Evolutionary conservation across 306 rosid species (phyloP), one percentile per base, ranked within the genome.

Genomic region (Rosa multiflora): DNA sequence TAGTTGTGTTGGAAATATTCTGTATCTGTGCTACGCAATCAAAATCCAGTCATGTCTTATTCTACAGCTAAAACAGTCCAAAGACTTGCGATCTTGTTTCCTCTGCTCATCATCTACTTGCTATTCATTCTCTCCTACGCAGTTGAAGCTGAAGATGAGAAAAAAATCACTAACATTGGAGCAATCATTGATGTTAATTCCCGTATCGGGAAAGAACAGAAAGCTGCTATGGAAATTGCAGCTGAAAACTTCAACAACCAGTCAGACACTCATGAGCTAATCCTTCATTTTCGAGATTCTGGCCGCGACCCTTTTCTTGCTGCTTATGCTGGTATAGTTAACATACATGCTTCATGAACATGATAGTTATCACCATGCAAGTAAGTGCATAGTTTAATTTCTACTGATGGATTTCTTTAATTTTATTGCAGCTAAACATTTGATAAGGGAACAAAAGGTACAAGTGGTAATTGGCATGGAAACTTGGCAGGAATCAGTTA

Each of bases 151-250:
- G 37, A 32, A 32, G 29, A 66, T 44, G 73, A 55, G 14, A 78
- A 40, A 18, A 10, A 5, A 15, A 59, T 20, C 32, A 68, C 74
- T 14, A 86, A 59, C 66, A 67, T 87, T 37, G 92, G 86, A 53
- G 85, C 52, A 3, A 85, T 89, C 73, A 72, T 87, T 37, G 87
- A 87, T 78, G 13, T 85, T 32, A 53, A 8, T 80, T 83, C 90
- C 44, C 83, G 13, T 37, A 68, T 85, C 52, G 90, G 88, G 2
- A 89, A 75, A 21, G 80, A 89, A n/a, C 83, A 85, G 43, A 87
- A 82, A 83, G 68, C 58, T 62, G 84, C 87, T 73, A 89, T 87
- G 86, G 78, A 87, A 77, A 82, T 89, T 67, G 88, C 89, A 51
- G 81, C 76, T 29, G 78, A 56, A 75, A 83, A 73, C 39, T 72